Base-by-base conservation (phyloP, 495 filamentous ascomycete species). In the Penicillium pulvis region DNA sequence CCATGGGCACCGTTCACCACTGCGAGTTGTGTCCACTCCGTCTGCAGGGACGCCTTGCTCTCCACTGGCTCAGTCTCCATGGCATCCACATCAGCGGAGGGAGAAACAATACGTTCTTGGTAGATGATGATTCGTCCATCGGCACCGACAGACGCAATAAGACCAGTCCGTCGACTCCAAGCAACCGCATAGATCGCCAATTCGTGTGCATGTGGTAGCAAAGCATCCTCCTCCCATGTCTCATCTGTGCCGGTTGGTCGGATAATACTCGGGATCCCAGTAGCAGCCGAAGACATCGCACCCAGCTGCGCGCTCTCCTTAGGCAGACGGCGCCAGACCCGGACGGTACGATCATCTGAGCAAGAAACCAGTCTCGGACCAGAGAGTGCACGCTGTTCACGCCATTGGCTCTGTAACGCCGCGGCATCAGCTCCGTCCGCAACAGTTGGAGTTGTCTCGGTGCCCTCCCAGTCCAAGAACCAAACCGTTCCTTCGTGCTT, bases 71-170 rank as follows among this genome's bases (percentile, higher is more conserved):
- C 68, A 16, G 75, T 74, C 17, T 75, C 76, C 65, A 77, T 73
- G 10, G 58, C 67, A 43, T 84, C 68, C 23, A 74, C 66, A 6
- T 65, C 70, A 3, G 69, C 24, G 8, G 56, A 49, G 1, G 71
- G 51, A 10, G 51, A 9, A 8, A 72, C 56, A 44, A 80, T 68
- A n/a, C 67, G 66, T 57, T 85, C 94, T 72, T 86, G 80, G 65
- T 98, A 98, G 0, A 98, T 68, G 5, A 89, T 88, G 55, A 98
- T 81, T 44, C 85, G 80, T 3, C 93, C 91, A 75, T 98, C 94
- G 11, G 93, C 90, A 16, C 93, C 92, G 7, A 87, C 85, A 39
- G 88, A 95, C 0, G 87, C 93, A 39, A 97, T 77, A 56, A 90
- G 69, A 0, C 93, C 93, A 3, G 83, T 85, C 57, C 73, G 80